phyloP scores from a whole-genome alignment of 1,284 basidiomycete genomes.

The Hemileia vastatrix region DNA sequence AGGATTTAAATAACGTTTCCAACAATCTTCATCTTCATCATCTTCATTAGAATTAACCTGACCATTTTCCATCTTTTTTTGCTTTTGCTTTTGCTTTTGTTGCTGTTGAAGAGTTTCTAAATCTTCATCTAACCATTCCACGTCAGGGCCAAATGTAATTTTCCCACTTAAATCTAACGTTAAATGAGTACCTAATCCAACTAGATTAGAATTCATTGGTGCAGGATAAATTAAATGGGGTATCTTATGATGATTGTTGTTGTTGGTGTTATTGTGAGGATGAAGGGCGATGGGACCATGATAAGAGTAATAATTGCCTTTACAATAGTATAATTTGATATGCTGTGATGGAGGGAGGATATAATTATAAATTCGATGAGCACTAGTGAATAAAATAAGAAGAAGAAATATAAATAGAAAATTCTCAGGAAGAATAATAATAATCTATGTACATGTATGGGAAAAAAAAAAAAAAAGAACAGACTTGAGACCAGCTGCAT shows the following conservation, averaged over 20 bases:
- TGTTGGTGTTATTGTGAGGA: too few relatives aligned
- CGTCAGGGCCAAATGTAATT: conserved; percentile 83
- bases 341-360: conserved; percentile 24
- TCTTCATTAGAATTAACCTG: not conserved
- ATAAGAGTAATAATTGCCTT: conserved; percentile 74
- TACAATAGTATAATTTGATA: conserved; percentile 27
- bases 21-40: conserved; percentile 17
- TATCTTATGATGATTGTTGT: too few relatives aligned
- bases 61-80: not conserved
- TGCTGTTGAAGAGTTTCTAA: conserved; percentile 23
- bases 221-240: conserved; percentile 78
- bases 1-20: conserved; percentile 6
- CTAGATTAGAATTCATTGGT: conserved; percentile 53
- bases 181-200: conserved; percentile 70
- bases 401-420: conserved; percentile 40
- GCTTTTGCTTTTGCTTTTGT: not conserved
- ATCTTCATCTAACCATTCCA: conserved; percentile 84
- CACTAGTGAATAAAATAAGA: conserved; percentile 51
- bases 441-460: too few relatives aligned
- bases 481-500: conserved; percentile 68
- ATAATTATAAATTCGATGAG: conserved; percentile 26
- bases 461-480: conserved; percentile 48
- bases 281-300: conserved; percentile 61
- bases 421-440: conserved; percentile 54
- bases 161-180: conserved; percentile 79